A percentile compares a stretch with the other conserved stretches of the same genome.
These are phyloP conservation scores for Paxillus rubicundulus DNA, from an alignment of 768 basidiomycete genomes.

Conservation along the genomic window DNA sequence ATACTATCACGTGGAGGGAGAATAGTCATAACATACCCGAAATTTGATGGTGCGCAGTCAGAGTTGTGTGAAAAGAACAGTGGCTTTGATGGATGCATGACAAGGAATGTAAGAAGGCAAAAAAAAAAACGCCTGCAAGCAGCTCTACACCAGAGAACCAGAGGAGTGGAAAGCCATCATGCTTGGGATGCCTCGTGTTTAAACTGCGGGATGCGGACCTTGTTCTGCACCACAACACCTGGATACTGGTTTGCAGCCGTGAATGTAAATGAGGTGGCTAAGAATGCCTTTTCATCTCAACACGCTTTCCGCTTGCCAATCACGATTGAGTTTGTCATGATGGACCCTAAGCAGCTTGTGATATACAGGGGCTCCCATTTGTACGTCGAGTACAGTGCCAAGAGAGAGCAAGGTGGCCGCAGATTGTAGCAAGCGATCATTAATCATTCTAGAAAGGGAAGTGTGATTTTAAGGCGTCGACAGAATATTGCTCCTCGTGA, in stretches of 20 bases:
- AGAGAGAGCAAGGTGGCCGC: no score
- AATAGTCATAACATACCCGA: no score
- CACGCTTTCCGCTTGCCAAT: background rate
- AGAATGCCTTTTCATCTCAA: background rate
- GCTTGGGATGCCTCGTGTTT: slow-evolving; percentile 10
- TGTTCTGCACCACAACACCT: background rate
- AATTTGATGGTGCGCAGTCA: slow-evolving; percentile 5
- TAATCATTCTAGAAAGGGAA: background rate
- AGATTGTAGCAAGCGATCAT: background rate
- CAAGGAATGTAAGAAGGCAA: background rate
- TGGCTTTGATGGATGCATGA: slow-evolving; percentile 21
- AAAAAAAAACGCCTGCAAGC: slow-evolving; percentile 12
- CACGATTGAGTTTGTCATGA: background rate
- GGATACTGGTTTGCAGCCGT: background rate
- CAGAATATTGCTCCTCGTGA: background rate
- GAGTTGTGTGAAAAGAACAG: background rate
- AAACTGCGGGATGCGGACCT: slow-evolving; percentile 3
- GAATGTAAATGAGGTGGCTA: background rate
- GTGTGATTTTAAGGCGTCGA: background rate
- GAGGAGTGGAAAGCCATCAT: slow-evolving; percentile 14
- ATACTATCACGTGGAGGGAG: slow-evolving; percentile 4
- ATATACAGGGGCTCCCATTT: background rate
- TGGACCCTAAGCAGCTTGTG: background rate
- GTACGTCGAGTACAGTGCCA: background rate
- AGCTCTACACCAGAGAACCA: slow-evolving; percentile 13